Conservation (phyloP, 2,329 filamentous ascomycete genomes). For the Pseudonectria buxi region DNA sequence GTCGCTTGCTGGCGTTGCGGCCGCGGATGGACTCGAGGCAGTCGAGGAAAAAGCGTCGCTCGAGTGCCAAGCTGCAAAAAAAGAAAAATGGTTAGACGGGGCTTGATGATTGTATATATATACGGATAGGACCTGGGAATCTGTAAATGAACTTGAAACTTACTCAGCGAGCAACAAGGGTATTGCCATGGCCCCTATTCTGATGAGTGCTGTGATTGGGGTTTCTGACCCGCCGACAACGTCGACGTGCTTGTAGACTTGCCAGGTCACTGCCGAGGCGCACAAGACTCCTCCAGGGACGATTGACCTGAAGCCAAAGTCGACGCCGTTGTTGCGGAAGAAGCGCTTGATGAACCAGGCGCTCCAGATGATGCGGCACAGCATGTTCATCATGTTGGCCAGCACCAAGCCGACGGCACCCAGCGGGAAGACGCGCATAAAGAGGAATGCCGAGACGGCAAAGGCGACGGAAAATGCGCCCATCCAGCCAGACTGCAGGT, state of each 20-base stretch:
- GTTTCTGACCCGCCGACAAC: constrained; percentile 17
- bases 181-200: constrained; percentile 42
- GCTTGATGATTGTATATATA: constrained; percentile 21
- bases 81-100: constrained; percentile 5
- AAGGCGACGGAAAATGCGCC: constrained; percentile 71
- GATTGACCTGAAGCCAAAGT: constrained; percentile 20
- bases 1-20: constrained; percentile 24
- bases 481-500: constrained; percentile 79
- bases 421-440: constrained; percentile 59
- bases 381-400: constrained; percentile 89
- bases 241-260: constrained; percentile 20
- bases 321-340: constrained; percentile 42
- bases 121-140: constrained; percentile 10
- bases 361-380: constrained; percentile 77
- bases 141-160: constrained; percentile 32
- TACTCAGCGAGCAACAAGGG: constrained; percentile 53
- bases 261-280: constrained; percentile 21
- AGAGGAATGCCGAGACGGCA: constrained; percentile 64
- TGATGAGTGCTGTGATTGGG: constrained; percentile 33
- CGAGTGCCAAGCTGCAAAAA: constrained; percentile 41
- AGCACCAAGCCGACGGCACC: constrained; percentile 77
- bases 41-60: constrained; percentile 47
- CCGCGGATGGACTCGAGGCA: constrained; percentile 40
- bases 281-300: constrained; percentile 23
- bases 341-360: constrained; percentile 61